Percentiles rank a stretch among this genome's conserved stretches.
phyloP scores from a whole-genome alignment of 1,139 yeast genomes.

The Pichia sp. region DNA sequence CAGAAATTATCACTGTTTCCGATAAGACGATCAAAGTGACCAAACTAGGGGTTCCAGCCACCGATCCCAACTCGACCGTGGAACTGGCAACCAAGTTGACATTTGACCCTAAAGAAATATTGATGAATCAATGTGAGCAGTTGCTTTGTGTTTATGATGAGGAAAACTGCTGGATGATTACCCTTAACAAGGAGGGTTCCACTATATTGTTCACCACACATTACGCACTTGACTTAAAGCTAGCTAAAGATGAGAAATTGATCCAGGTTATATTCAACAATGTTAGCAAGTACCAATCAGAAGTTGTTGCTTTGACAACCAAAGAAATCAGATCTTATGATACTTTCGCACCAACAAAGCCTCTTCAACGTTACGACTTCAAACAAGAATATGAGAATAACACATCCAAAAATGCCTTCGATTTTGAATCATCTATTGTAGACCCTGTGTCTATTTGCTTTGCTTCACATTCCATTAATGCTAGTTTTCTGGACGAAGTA shows the following conservation, averaged over 20 bases:
- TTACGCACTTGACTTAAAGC: slow-evolving; percentile 9
- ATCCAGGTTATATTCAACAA: slow-evolving; percentile 24
- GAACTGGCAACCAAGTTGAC: slow-evolving; percentile 4
- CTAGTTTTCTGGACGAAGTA: too few relatives aligned
- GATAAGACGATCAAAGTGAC: slow-evolving; percentile 17
- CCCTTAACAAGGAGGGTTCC: slow-evolving; percentile 21
- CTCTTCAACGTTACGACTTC: slow-evolving; percentile 18
- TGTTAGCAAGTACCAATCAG: slow-evolving; percentile 21
- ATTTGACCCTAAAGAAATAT: slow-evolving; percentile 21
- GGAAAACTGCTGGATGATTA: slow-evolving; percentile 12
- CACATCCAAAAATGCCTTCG: slow-evolving; percentile 3
- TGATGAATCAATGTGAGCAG: slow-evolving; percentile 19
- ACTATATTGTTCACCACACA: slow-evolving; percentile 9
- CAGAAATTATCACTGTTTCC: slow-evolving; percentile 20
- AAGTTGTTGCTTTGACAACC: slow-evolving; percentile 22
- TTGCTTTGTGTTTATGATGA: slow-evolving; percentile 21
- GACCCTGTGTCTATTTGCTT: slow-evolving; percentile 41
- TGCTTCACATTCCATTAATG: slow-evolving; percentile 29
- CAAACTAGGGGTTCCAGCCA: slow-evolving; percentile 7
- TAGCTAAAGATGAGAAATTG: slow-evolving; percentile 15
- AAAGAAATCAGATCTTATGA: slow-evolving; percentile 17
- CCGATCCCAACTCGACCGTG: neutral
- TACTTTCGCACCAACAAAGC: slow-evolving; percentile 14
- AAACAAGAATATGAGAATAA: slow-evolving; percentile 6
- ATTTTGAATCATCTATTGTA: slow-evolving; percentile 12